Evolutionary conservation across 169 alveolate species (phyloP).

Genomic region (Plasmodium sp.): DNA sequence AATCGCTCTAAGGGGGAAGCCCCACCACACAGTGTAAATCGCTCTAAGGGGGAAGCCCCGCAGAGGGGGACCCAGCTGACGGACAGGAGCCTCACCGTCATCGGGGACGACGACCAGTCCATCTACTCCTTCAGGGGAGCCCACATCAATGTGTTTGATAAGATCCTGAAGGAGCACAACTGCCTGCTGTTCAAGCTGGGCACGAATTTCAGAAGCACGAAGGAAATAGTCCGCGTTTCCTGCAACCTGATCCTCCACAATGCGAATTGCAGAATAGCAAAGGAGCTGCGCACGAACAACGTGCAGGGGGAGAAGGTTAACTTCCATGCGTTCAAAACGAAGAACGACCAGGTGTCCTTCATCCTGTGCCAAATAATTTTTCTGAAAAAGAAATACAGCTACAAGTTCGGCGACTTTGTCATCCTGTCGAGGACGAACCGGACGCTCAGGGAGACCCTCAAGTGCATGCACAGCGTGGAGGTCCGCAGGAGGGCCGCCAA

Average conservation of each 20-base stretch:
- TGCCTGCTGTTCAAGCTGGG: conserved; percentile 55
- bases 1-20: too few relatives aligned
- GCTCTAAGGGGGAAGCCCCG: neutral
- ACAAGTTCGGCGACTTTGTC: conserved; percentile 84
- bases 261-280: conserved; percentile 70
- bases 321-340: conserved; percentile 73
- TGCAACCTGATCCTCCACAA: conserved; percentile 64
- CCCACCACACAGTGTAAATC: neutral
- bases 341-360: conserved; percentile 77
- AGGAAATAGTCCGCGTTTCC: conserved; percentile 75
- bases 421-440: conserved; percentile 81
- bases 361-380: conserved; percentile 74
- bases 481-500: conserved; percentile 19
- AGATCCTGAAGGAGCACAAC: conserved; percentile 46
- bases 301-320: conserved; percentile 65
- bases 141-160: conserved; percentile 75
- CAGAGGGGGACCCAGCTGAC: neutral
- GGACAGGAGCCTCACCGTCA: conserved; percentile 78
- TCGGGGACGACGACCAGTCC: conserved; percentile 88
- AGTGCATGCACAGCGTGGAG: neutral
- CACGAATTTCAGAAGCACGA: conserved; percentile 81
- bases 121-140: conserved; percentile 89
- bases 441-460: conserved; percentile 61
- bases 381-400: conserved; percentile 67
- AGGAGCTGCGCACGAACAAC: conserved; percentile 75